Evolutionary conservation across 768 basidiomycete species (phyloP).

Genomic region (Podaxis rugospora): DNA sequence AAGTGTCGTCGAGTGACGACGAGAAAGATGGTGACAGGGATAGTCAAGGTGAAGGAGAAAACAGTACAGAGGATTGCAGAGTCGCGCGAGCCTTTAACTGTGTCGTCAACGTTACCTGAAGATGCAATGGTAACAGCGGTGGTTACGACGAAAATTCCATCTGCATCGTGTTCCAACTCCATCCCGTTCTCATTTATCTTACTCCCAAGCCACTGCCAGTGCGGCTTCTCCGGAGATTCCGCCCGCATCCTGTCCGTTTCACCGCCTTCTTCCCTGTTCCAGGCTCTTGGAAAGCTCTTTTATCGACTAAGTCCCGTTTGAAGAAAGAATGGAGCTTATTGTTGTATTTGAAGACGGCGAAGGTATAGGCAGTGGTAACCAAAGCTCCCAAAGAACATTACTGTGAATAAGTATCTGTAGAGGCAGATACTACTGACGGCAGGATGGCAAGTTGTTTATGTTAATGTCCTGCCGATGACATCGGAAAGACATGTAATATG

Average conservation of each 20-base stretch:
- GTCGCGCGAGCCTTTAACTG: conserved; percentile 12
- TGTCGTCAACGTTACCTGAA: background rate
- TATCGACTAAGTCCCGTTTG: conserved; percentile 23
- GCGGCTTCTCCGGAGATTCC: conserved; percentile 9
- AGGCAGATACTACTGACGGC: conserved; percentile 23
- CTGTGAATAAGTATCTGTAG: conserved; percentile 30
- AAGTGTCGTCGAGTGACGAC: background rate
- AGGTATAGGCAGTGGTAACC: conserved; percentile 62
- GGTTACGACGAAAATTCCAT: conserved; percentile 3
- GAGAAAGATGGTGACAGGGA: conserved; percentile 17
- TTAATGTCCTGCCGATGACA: too few relatives aligned
- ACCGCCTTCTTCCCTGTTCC: conserved; percentile 25
- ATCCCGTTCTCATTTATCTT: conserved; percentile 30
- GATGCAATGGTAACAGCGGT: background rate
- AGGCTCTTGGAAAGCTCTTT: conserved; percentile 22
- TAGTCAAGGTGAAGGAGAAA: conserved; percentile 16
- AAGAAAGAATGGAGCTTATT: conserved; percentile 47
- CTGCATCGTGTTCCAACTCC: conserved; percentile 18
- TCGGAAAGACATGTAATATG: too few relatives aligned
- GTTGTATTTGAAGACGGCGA: conserved; percentile 53
- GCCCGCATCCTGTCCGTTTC: conserved; percentile 21
- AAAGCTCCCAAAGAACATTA: conserved; percentile 53
- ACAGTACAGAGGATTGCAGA: conserved; percentile 11
- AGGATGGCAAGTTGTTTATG: conserved; percentile 7
- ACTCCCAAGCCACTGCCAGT: conserved; percentile 18